These are phyloP conservation scores for Leccinum rimulosum DNA, from an alignment of 768 basidiomycete genomes.

Conservation along the genomic window DNA sequence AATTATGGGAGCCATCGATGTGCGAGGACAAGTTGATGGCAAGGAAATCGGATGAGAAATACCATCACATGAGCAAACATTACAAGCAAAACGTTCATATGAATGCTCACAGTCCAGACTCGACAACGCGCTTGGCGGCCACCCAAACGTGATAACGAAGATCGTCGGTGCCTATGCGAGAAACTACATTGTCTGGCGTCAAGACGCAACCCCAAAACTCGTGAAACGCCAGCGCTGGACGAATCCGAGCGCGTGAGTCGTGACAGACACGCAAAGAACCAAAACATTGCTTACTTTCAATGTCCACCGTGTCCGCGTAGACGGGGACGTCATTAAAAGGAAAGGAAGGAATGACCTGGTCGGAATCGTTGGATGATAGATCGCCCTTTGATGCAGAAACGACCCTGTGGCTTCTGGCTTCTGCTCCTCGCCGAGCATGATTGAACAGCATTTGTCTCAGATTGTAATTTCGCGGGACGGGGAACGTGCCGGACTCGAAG, in stretches of 20 bases:
- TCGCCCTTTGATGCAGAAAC: background rate
- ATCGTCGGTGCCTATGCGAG: constrained; percentile 24
- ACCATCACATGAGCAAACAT: background rate
- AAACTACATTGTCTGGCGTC: constrained; percentile 33
- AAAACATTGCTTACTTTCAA: constrained; percentile 33
- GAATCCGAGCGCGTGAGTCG: background rate
- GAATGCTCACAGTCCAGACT: constrained; percentile 19
- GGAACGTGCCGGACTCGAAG: constrained; percentile 28
- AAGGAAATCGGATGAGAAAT: background rate
- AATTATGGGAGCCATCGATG: background rate
- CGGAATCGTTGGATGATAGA: constrained; percentile 5
- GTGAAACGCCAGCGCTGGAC: constrained; percentile 33
- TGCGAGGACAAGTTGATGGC: background rate
- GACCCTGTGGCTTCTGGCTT: background rate
- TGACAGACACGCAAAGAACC: constrained; percentile 13
- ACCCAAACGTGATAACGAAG: constrained; percentile 36
- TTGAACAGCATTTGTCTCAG: constrained; percentile 31
- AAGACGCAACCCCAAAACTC: constrained; percentile 34
- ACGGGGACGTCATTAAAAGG: constrained; percentile 28
- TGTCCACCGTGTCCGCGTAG: constrained; percentile 42
- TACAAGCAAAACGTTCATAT: background rate
- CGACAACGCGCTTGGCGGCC: constrained; percentile 30
- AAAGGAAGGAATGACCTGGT: constrained; percentile 34
- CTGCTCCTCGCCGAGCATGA: constrained; percentile 5
- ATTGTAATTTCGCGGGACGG: constrained; percentile 24